Evolutionary conservation across 306 rosid genomes (phyloP), one percentile per base, ranked within the genome.

Genomic region (Cicer pinnatifidum): DNA sequence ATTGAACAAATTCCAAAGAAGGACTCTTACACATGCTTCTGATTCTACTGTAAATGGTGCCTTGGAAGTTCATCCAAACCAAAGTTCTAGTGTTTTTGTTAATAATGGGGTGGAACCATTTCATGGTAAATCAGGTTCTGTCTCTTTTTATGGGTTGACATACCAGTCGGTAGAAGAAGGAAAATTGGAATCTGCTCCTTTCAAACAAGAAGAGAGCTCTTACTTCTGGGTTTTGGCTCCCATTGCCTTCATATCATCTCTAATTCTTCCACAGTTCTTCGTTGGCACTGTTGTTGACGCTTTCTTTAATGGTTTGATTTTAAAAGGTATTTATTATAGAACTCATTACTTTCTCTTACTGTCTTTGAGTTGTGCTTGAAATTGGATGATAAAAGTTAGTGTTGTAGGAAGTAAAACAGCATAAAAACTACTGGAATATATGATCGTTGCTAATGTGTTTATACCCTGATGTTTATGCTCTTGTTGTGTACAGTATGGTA

Each of bases 111-210:
- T 58, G 71, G 98, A 94, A 79, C 92, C 92, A 3, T 87, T 88
- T 89, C 90, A 78, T 40, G 98, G 98, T 52, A 94, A 91, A 85
- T 81, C 97, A 1, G 97, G 98, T 54, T 86, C 91, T 5, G 82
- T 94, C 58, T 91, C 98, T 33, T 94, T 94, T 54, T 56, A 75
- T 78, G 98, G 98, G 59, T 66, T 94, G 72, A 89, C 92, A 46
- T 82, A 89, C 79, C 91, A 89, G 12, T 57, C 64, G 43, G 82
- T 83, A 5, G 98, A 94, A 83, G 97, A 94, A 81, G 83, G 84
- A 52, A 94, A 86, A 61, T 66, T 83, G 84, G 82, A 78, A 70
- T 94, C 95, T 12, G 83, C 97, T 50, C 97, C 98, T 33, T 91
- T 94, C 8, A 46, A 72, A 51, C 87, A 80, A 73, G 86, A 83